phyloP scores from a whole-genome alignment of 2,329 filamentous ascomycete genomes.

The Orbilia quercus region DNA sequence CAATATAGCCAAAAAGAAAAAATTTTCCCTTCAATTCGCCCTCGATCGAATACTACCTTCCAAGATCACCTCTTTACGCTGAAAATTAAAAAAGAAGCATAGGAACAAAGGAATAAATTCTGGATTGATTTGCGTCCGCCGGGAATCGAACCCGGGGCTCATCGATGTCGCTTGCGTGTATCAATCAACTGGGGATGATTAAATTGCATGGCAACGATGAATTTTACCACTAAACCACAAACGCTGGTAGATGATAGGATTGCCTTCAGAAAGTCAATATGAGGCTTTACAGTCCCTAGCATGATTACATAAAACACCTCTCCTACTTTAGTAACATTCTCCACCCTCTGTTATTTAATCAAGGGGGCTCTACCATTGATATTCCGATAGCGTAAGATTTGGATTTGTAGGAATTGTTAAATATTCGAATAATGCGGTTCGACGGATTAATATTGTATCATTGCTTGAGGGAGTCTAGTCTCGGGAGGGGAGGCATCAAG shows the following conservation, averaged over 20 bases:
- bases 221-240: constrained; percentile 57
- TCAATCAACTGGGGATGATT: neutral
- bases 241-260: constrained; percentile 37
- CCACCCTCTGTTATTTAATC: too few relatives aligned
- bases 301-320: too few relatives aligned
- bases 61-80: constrained; percentile 3
- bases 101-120: constrained; percentile 17
- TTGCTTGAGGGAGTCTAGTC: neutral
- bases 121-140: constrained; percentile 37
- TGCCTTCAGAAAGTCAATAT: neutral
- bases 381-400: too few relatives aligned
- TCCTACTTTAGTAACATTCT: too few relatives aligned
- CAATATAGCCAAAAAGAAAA: constrained; percentile 51
- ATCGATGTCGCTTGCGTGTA: constrained; percentile 26
- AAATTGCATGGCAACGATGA: constrained; percentile 44
- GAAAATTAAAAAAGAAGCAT: constrained; percentile 16
- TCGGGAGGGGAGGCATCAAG: neutral
- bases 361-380: too few relatives aligned
- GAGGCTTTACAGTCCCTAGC: neutral
- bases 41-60: constrained; percentile 2
- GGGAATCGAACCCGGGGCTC: constrained; percentile 56
- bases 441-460: too few relatives aligned
- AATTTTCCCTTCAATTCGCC: constrained; percentile 9
- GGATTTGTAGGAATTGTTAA: too few relatives aligned
- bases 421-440: too few relatives aligned